Conservation (phyloP, 2,329 filamentous ascomycete genomes). For the Fusarium scirpi region DNA sequence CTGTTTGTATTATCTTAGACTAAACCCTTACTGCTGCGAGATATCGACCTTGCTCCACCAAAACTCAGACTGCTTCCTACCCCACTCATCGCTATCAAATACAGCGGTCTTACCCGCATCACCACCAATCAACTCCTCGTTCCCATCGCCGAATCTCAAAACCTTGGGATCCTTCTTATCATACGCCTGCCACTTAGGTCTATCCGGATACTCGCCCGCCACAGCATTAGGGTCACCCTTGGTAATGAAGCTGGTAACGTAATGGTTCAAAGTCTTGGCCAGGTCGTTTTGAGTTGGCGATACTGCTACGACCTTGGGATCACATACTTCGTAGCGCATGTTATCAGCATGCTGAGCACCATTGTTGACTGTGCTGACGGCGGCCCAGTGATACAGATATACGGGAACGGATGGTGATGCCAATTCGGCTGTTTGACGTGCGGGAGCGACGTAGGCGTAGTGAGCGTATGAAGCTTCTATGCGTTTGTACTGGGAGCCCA, state of each 20-base stretch:
- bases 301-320: slow-evolving; percentile 49
- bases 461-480: slow-evolving; percentile 66
- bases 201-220: slow-evolving; percentile 26
- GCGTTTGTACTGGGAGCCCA: slow-evolving; percentile 66
- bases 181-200: slow-evolving; percentile 55
- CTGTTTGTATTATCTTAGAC: background rate
- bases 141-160: slow-evolving; percentile 59
- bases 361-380: slow-evolving; percentile 56
- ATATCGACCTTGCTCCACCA: slow-evolving; percentile 60
- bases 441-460: slow-evolving; percentile 65
- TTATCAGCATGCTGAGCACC: slow-evolving; percentile 63
- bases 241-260: slow-evolving; percentile 62
- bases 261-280: slow-evolving; percentile 58
- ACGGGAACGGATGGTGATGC: slow-evolving; percentile 35
- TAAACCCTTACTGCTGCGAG: slow-evolving; percentile 47
- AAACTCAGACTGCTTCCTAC: slow-evolving; percentile 57
- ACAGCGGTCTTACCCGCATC: slow-evolving; percentile 52
- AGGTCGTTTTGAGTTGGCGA: slow-evolving; percentile 58
- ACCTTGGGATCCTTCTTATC: slow-evolving; percentile 45
- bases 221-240: slow-evolving; percentile 59
- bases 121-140: slow-evolving; percentile 62
- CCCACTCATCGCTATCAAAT: slow-evolving; percentile 57
- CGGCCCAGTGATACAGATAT: slow-evolving; percentile 56
- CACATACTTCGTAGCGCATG: slow-evolving; percentile 60
- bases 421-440: slow-evolving; percentile 60